A percentile compares a stretch with the other conserved stretches of the same genome.
Evolutionary conservation across 2,329 filamentous ascomycete genomes (phyloP).

Genomic region (Hypomyces perniciosus): DNA sequence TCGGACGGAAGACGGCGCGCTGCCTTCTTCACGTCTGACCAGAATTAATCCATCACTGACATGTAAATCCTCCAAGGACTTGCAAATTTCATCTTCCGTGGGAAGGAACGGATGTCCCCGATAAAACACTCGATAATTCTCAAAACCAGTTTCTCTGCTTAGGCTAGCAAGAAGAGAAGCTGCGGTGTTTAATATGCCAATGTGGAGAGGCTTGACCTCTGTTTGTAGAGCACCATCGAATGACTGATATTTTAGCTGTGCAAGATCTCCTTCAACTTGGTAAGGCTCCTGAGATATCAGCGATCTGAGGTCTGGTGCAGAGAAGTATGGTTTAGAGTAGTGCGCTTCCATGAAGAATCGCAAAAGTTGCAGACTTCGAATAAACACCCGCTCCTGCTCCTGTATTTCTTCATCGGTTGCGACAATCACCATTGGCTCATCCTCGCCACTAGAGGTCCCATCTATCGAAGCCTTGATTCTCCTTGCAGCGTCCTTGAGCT

Average conservation of each 20-base stretch:
- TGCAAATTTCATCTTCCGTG: constrained; percentile 50
- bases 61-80: constrained; percentile 62
- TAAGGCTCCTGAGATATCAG: constrained; percentile 47
- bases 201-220: constrained; percentile 54
- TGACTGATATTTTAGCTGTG: constrained; percentile 67
- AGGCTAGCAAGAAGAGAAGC: constrained; percentile 63
- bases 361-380: constrained; percentile 62
- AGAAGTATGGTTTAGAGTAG: constrained; percentile 54
- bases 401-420: constrained; percentile 41
- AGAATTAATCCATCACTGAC: constrained; percentile 60
- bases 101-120: constrained; percentile 61
- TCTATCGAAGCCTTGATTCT: constrained; percentile 44
- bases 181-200: constrained; percentile 66
- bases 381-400: constrained; percentile 54
- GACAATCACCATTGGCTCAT: constrained; percentile 49
- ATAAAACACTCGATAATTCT: constrained; percentile 68
- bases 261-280: constrained; percentile 53
- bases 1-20: constrained; percentile 35
- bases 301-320: constrained; percentile 50
- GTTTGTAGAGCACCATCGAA: constrained; percentile 58
- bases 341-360: constrained; percentile 61
- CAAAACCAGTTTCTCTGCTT: constrained; percentile 64
- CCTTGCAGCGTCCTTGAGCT: constrained; percentile 58
- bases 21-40: constrained; percentile 53
- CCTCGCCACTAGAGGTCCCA: constrained; percentile 37